A percentile compares a stretch with the other conserved stretches of the same genome.
These are phyloP conservation scores for Tolypocladium capitatum DNA, from an alignment of 2,329 filamentous ascomycete genomes.

Conservation along the genomic window DNA sequence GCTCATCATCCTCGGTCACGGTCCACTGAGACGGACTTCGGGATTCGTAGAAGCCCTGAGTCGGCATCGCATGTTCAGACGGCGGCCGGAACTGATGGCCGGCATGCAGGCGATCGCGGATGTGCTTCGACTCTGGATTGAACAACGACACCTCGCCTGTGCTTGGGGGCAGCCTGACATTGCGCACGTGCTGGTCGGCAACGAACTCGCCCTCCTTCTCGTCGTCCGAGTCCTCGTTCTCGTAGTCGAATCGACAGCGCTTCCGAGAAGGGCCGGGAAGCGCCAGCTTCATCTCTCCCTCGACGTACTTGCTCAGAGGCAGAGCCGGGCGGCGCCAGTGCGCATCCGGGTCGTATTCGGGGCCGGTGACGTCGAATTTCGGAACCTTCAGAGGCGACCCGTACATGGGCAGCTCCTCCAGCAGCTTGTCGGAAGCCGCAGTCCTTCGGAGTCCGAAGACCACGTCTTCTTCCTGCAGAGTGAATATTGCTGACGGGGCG, in stretches of 20 bases:
- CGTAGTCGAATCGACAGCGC: slow-evolving; percentile 71
- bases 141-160: slow-evolving; percentile 76
- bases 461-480: slow-evolving; percentile 68
- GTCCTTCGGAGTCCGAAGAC: slow-evolving; percentile 67
- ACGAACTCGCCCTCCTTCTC: slow-evolving; percentile 44
- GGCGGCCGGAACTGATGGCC: slow-evolving; percentile 89
- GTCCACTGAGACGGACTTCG: slow-evolving; percentile 86
- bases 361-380: slow-evolving; percentile 40
- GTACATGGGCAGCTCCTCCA: slow-evolving; percentile 73
- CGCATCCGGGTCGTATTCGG: slow-evolving; percentile 53
- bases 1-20: slow-evolving; percentile 75
- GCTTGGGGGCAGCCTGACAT: slow-evolving; percentile 47
- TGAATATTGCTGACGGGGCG: slow-evolving; percentile 69
- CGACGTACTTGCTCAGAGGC: slow-evolving; percentile 75
- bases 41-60: slow-evolving; percentile 79
- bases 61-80: slow-evolving; percentile 82
- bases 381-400: slow-evolving; percentile 48
- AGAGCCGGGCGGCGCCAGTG: slow-evolving; percentile 65
- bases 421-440: slow-evolving; percentile 58
- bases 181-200: slow-evolving; percentile 33
- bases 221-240: slow-evolving; percentile 55
- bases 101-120: slow-evolving; percentile 79
- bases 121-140: slow-evolving; percentile 74
- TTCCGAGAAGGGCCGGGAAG: slow-evolving; percentile 55
- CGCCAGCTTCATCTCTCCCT: slow-evolving; percentile 62